Conservation (phyloP, 2,329 filamentous ascomycete genomes). For the Paraconiothyrium sp. region DNA sequence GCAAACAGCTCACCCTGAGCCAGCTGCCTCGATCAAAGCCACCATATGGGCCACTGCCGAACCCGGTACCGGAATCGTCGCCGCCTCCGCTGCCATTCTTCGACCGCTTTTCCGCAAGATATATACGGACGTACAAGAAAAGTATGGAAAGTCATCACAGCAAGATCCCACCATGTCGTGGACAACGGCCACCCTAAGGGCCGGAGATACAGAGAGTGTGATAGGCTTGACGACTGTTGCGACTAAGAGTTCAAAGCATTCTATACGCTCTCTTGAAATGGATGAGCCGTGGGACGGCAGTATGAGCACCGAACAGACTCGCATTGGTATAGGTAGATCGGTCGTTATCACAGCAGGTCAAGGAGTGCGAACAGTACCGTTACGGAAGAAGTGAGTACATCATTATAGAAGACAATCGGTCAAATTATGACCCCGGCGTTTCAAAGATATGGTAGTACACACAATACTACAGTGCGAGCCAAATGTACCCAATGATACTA, state of each 20-base stretch:
- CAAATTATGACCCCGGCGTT: too few relatives aligned
- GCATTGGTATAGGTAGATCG: conserved; percentile 13
- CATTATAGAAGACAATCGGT: too few relatives aligned
- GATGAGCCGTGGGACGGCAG: conserved; percentile 34
- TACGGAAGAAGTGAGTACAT: background rate
- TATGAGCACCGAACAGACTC: conserved; percentile 24
- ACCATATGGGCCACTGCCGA: conserved; percentile 60
- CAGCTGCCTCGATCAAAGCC: conserved; percentile 48
- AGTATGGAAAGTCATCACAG: conserved; percentile 23
- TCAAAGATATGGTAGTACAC: too few relatives aligned
- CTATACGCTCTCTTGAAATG: conserved; percentile 20
- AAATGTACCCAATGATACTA: too few relatives aligned
- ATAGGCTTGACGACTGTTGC: conserved; percentile 31
- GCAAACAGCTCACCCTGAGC: conserved; percentile 18
- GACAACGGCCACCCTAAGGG: background rate
- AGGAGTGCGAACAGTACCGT: conserved; percentile 6
- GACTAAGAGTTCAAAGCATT: conserved; percentile 14
- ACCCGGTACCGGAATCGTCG: conserved; percentile 60
- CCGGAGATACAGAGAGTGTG: conserved; percentile 21
- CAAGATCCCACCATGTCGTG: conserved; percentile 14
- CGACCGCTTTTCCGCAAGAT: conserved; percentile 55
- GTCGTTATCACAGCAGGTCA: conserved; percentile 11
- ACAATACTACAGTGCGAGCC: too few relatives aligned
- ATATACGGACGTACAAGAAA: conserved; percentile 30
- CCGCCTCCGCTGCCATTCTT: conserved; percentile 58